Base-by-base conservation (phyloP, 805 yeast species). In the Candida ortonii region DNA sequence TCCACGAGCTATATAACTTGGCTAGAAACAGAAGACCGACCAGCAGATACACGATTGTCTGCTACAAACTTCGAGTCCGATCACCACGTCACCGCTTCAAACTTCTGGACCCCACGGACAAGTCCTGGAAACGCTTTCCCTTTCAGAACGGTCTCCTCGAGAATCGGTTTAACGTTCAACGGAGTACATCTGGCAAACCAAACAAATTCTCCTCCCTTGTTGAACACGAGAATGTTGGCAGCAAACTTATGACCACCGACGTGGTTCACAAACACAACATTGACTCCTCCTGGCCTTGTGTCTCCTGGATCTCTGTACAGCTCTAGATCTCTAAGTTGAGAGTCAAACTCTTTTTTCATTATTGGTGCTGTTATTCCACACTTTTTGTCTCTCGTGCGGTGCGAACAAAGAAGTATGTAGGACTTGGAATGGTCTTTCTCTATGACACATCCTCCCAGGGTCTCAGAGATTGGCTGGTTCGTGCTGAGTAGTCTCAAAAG, bases 211-310 rank as follows among this genome's bases (percentile, higher is more conserved):
- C 93, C 94, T 8, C 74, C 63, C 44, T 71, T 78, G 44, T 78
- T 62, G 54, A 87, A 88, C 11, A 90, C 74, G 33, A 87, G 70
- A 3, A 86, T 84, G 57, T 90, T 90, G 2, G 97, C 97, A 1
- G 93, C 87, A 60, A 68, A 93, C 59, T 93, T 93, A 62, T 90
- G 98, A 5, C 97, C 97, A 6, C 98, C 98, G 17, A 90, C 84
- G 58, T 90, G 98, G 52, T 85, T 88, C 19, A 84, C 73, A 48
- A 58, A 88, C 2, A 72, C 66, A 2, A 88, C 86, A 5, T 66
- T 64, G 1, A 82, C 85, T 6, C 97, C 97, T 20, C 70, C 79
- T 0, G 84, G 78, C 35, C 88, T 70, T 30, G 68, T 70, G 57
- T 89, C 97, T 9, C 84, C 81, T 19, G 64, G 57, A 57, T 90